Conservation (phyloP, 345 rosid species). For the Populus nigra region DNA sequence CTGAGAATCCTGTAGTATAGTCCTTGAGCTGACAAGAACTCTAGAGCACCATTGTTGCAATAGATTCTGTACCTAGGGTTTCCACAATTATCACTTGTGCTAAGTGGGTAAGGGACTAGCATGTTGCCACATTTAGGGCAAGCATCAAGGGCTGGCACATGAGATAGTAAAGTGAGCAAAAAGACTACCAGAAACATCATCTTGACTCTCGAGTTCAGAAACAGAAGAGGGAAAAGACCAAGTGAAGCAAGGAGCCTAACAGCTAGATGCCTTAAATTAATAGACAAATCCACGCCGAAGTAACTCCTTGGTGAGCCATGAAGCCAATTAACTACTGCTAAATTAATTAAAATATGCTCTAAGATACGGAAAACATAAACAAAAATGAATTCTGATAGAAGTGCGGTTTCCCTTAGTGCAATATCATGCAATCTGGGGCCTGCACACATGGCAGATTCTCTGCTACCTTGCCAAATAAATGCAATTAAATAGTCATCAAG, state of each 20-base stretch:
- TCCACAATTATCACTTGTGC: constrained; percentile 50
- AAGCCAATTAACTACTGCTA: background rate
- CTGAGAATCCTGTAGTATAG: constrained; percentile 42
- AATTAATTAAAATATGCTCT: background rate
- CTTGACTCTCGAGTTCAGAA: background rate
- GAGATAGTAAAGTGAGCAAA: constrained; percentile 25
- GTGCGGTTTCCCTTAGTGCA: background rate
- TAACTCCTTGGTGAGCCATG: background rate
- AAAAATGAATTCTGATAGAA: background rate
- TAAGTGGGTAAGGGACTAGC: constrained; percentile 57
- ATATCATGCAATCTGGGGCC: background rate
- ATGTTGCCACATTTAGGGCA: constrained; percentile 55
- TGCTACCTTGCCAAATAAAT: background rate
- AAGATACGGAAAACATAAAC: background rate
- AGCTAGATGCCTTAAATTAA: constrained; percentile 14
- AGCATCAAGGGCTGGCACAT: constrained; percentile 22
- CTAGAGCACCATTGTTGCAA: constrained; percentile 39
- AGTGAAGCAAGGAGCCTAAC: constrained; percentile 12
- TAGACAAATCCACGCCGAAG: constrained; percentile 18
- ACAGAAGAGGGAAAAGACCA: background rate
- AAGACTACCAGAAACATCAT: constrained; percentile 26
- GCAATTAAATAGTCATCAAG: background rate
- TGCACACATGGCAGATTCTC: background rate
- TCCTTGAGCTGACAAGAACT: constrained; percentile 42
- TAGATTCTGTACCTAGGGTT: constrained; percentile 43